Base-by-base conservation (phyloP, 306 rosid species). In the Bauhinia variegata region DNA sequence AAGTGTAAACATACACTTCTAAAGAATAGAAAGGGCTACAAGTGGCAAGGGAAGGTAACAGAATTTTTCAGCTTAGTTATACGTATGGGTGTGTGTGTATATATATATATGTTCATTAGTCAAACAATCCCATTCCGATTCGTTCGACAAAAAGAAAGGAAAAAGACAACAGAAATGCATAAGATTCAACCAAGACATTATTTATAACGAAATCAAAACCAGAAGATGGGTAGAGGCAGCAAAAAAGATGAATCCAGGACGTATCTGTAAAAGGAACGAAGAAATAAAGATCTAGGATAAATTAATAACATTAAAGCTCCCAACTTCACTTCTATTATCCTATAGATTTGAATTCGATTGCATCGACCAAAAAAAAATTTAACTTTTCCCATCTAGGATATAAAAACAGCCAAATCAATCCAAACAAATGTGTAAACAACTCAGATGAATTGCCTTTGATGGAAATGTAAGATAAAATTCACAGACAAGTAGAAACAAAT, bases 131-230 rank as follows among this genome's bases (percentile, higher is more conserved):
- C 7, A 65, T 39, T 50, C 47, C 18, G 58, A 41, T 58, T 60
- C 46, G 47, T 64, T 68, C 66, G 57, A 44, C 17, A 7, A 60
- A 60, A 54, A 5, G 12, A 44, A 38, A 39, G 53, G 63, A 65
- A 75, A 70, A 65, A 30, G 62, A 55, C 75, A 80, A 61, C 12
- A 23, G 11, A 65, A 6, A 58, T n/a, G n/a, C 8, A 59, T 19
- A 36, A 37, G 31, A 67, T 54, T 5, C 14, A 42, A 8, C n/a
- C 4, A 36, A 57, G 15, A 30, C 30, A 16, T 37, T 7, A 14
- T 9, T 34, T 7, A 57, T 7, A 32, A 37, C 46, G 18, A 54
- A 4, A 57, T 8, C 14, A 61, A 34, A 33, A 43, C 11, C 48
- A 42, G 36, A 38, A 31, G 11, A 28, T 43, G 54, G 33, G 17